These are phyloP conservation scores for Lojkania enalia DNA, from an alignment of 2,329 filamentous ascomycete genomes.

Conservation along the genomic window DNA sequence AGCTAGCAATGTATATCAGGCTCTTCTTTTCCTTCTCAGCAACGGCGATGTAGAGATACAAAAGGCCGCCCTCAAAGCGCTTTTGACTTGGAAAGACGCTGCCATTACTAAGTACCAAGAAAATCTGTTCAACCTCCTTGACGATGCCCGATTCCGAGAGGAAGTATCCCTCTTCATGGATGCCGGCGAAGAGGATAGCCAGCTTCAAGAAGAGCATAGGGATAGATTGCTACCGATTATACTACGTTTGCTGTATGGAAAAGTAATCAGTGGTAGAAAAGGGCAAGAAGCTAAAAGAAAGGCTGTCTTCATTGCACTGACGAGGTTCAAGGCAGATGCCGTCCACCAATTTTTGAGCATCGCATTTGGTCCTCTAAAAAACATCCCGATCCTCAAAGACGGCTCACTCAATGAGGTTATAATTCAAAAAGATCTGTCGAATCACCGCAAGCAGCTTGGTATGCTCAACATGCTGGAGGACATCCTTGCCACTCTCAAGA, in stretches of 20 bases:
- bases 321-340: slow-evolving; percentile 73
- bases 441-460: slow-evolving; percentile 80
- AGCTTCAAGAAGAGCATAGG: slow-evolving; percentile 75
- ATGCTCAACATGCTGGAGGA: slow-evolving; percentile 89
- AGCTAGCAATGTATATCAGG: slow-evolving; percentile 72
- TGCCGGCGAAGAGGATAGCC: slow-evolving; percentile 63
- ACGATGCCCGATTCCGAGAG: slow-evolving; percentile 89
- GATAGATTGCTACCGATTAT: slow-evolving; percentile 79
- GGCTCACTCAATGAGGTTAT: slow-evolving; percentile 52
- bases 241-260: slow-evolving; percentile 84
- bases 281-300: slow-evolving; percentile 79
- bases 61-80: slow-evolving; percentile 77
- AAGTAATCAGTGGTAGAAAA: slow-evolving; percentile 80
- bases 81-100: slow-evolving; percentile 86
- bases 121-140: slow-evolving; percentile 81
- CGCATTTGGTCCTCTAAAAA: slow-evolving; percentile 70
- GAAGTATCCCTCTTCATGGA: slow-evolving; percentile 89
- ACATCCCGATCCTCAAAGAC: slow-evolving; percentile 61
- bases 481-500: slow-evolving; percentile 81
- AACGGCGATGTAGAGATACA: slow-evolving; percentile 93
- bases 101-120: slow-evolving; percentile 79
- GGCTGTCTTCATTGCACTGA: slow-evolving; percentile 73
- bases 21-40: slow-evolving; percentile 73
- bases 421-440: slow-evolving; percentile 57
- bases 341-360: slow-evolving; percentile 83